Base-by-base conservation (phyloP, 495 filamentous ascomycete species). In the Bryoglossum gracile region DNA sequence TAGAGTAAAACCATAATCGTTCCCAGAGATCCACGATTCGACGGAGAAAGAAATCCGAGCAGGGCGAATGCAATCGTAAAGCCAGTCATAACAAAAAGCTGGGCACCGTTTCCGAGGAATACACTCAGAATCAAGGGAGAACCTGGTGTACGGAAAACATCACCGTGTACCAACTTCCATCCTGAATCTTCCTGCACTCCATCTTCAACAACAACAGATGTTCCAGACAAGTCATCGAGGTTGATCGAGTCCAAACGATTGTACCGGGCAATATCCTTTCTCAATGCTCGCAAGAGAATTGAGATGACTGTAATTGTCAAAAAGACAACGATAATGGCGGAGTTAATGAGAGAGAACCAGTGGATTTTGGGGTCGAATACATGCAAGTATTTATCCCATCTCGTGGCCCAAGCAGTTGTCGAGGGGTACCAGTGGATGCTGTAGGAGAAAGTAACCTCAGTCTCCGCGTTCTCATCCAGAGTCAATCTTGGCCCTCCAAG, bases 341-440 rank as follows among this genome's bases (percentile, higher is more conserved):
- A 94, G 65, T 92, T 95, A 72, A 96, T 82, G 30, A 98, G 78
- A 9, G 87, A 95, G 66, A 95, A 92, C 92, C 92, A 98, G 64
- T 97, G 92, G 59, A 98, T 97, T 67, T 86, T 88, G 33, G 92
- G 89, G 66, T 96, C 87, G 55, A 86, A 89, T 17, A 97, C 90
- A 58, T 95, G 89, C 21, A 97, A 74, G 61, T 96, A 98, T 64
- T 92, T 94, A 70, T 98, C 92, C 91, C 91, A 96, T 48, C 92
- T 76, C 14, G 94, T 97, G 24, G 92, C 92, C 85, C 94, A 98
- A 0, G 82, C 83, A 2, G 89, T 95, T 0, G 68, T 43, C 2
- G 87, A 94, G 34, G 75, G 73, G 22, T 68, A 70, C 92, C 92
- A 98, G 62, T 78, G 84, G 10, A 97, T 87, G 60, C 82, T 85